phyloP scores from a whole-genome alignment of 306 rosid species.

The Ochetophila trinervis region DNA sequence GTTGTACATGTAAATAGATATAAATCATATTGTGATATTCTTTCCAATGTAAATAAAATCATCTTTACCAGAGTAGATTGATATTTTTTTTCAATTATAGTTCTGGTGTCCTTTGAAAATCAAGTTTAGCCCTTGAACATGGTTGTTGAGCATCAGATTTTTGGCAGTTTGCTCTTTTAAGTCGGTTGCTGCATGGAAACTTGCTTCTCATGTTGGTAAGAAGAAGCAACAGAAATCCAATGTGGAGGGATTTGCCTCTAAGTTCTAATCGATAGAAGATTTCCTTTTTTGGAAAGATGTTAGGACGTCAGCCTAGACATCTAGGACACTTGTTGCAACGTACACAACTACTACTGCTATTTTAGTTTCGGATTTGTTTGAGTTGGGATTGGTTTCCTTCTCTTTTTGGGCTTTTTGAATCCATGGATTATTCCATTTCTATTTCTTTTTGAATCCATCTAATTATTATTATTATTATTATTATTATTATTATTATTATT shows the following conservation, averaged over 20 bases:
- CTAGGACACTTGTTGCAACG: background rate
- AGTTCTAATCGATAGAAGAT: background rate
- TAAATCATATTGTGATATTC: too few relatives aligned
- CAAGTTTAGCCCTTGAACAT: too few relatives aligned
- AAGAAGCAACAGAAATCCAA: background rate
- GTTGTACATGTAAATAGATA: too few relatives aligned
- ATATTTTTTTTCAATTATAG: too few relatives aligned
- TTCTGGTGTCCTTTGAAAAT: too few relatives aligned
- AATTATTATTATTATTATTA: too few relatives aligned
- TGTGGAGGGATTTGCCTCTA: too few relatives aligned
- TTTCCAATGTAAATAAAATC: too few relatives aligned
- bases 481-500: too few relatives aligned
- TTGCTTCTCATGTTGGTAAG: conserved; percentile 11
- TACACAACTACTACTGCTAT: background rate
- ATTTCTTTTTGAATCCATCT: too few relatives aligned
- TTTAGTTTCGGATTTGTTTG: background rate
- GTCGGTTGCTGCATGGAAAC: conserved; percentile 2
- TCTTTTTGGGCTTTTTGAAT: background rate
- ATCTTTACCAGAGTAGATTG: too few relatives aligned
- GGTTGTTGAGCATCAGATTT: background rate
- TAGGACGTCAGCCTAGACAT: background rate
- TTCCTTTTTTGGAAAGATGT: background rate
- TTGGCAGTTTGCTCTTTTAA: background rate
- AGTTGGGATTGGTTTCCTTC: background rate
- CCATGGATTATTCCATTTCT: too few relatives aligned